Base-by-base conservation (phyloP, 1,284 basidiomycete species). In the Lignosus rhinocerotis region DNA sequence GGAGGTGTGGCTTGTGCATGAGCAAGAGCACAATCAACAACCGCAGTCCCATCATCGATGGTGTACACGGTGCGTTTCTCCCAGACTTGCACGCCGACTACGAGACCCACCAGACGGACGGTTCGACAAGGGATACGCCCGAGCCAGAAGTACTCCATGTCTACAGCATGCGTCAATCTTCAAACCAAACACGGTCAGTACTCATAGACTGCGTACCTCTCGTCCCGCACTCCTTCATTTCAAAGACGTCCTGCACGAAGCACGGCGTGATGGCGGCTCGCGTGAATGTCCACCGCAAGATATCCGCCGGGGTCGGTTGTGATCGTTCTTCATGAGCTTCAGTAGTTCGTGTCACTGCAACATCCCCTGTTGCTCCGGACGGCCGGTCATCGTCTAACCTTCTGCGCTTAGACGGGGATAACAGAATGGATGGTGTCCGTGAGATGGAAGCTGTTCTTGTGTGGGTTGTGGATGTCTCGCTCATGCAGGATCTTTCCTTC, bases 41-140 rank as follows among this genome's bases (percentile, higher is more conserved):
- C 83, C 21, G 75, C 81, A 0, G 87, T 87, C 6, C 88, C 87
- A 66, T 92, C 90, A 66, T 92, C 90, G 56, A 92, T 87, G 87
- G 59, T 46, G 67, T 90, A 90, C 0, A 85, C 66, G 11, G 83
- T 75, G 34, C 80, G 79, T 63, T 77, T 80, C 59, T 91, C 88
- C 57, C 82, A 84, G 0, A 76, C 70, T 55, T 81, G 78, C 5
- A 88, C 71, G 2, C 84, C 88, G 1, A 91, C 84, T 6, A 91
- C 71, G 51, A 89, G 70, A 1, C 85, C 89, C 9, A 86, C 77
- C 2, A 90, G 66, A 30, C 75, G 72, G 10, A 88, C 83, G 0
- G 72, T 82, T 12, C 88, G 76, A 70, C 88, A 91, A 3, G 89
- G 90, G 1, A 86, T 77, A n/a, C 83, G 73, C 10, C 86, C 86